Evolutionary conservation across 345 rosid species (phyloP), one percentile per base, ranked within the genome.

Genomic region (Populus alba): DNA sequence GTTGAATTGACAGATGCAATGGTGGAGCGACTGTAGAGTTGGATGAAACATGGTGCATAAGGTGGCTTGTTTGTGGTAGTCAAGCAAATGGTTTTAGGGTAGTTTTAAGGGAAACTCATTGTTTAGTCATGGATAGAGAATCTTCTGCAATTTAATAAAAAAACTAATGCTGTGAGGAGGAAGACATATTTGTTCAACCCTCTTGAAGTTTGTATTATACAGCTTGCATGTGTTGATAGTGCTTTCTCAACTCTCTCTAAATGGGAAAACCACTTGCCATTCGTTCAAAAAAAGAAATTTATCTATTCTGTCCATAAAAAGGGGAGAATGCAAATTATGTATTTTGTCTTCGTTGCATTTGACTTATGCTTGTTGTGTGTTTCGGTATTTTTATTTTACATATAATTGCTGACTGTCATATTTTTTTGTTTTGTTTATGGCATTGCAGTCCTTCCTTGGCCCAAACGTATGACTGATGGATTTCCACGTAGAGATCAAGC

Each of bases 401-500:
- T 16, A 8, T 38, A 68, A 33, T 71, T 65, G 49, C 78, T 71
- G 33, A 67, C 72, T 29, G 13, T 8, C 41, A 8, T 16, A 23
- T 43, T 33, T 33, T 3, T 25, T 25, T 57, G 63, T 35, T 72
- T 39, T 71, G 66, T 25, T 59, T 62, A 23, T 70, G 33, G 43
- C 25, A 2, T 59, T 80, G 79, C 91, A 90, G 94, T 79, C 91
- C 3, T 87, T 85, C 81, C 89, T 87, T 5, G 94, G 92, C 29
- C 53, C 91, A 15, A 89, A 81, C 79, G 84, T 82, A 68, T 90
- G 87, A 90, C 78, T 66, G 7, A 57, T 43, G 17, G 72, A 43
- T 71, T 33, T 45, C 57, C 20, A 43, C 74, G 57, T 71, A 68
- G 68, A 75, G 70, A 59, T 31, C 43, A 15, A 53, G 81, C 38